Evolutionary conservation across 2,329 filamentous ascomycete genomes (phyloP), one percentile per base, ranked within the genome.

Genomic region (Colletotrichum brevisporum): DNA sequence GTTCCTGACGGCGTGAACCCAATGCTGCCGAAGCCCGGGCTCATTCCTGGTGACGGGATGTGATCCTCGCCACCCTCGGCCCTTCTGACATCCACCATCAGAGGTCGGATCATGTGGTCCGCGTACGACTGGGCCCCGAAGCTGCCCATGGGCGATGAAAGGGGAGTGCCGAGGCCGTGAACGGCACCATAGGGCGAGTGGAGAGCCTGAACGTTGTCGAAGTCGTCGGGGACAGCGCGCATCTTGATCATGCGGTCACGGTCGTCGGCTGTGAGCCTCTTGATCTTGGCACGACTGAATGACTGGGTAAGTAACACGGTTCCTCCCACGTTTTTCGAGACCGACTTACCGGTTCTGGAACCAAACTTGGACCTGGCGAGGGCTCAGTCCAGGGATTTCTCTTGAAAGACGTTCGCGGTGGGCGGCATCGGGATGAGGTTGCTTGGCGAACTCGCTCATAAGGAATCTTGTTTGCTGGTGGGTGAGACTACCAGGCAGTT

Each of bases 401-500:
- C 92, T 86, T 4, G 95, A 95, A 45, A 98, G 85, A 54, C 94
- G 88, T 78, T 97, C 95, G 71, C 95, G 88, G 79, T 97, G 94
- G 54, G 93, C 93, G 48, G 95, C 95, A 81, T 98, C 95, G 8
- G 95, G 95, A 78, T 98, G 95, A 26, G 95, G 94, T 78, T 98
- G 94, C 75, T 96, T 94, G 66, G 94, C 93, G 76, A 98, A 98
- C 79, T 98, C 95, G 81, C 94, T 97, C 94, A 97, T 97, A 65
- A 98, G 84, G 76, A 97, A 98, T 15, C 95, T 91, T n/a, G 95
- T 98, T 85, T 98, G 95, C 75, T 96, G 95, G 80, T 98, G 95
- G 1, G 95, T 97, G 72, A 98, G 90, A 73, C 95, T 97, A 75
- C 16, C 26, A 43, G 36, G 56, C 56, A 21, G 75, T 86, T 74